These are phyloP conservation scores for Petrea volubilis DNA, from an alignment of 257 asterid species.

Conservation along the genomic window DNA sequence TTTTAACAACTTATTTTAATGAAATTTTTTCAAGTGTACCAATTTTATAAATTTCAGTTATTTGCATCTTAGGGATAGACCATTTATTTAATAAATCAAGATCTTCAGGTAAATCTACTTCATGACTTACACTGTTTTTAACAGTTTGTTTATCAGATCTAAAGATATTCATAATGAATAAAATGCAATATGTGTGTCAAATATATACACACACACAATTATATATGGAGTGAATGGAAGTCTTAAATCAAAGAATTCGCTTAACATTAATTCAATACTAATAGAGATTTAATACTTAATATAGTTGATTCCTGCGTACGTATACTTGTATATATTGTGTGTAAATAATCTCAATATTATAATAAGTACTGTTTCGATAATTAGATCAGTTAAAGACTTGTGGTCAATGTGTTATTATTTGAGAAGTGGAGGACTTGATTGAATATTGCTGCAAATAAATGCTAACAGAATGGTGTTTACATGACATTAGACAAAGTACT, in stretches of 20 bases:
- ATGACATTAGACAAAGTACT: not conserved
- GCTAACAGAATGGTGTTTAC: not conserved
- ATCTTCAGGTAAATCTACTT: no score
- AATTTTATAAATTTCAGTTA: no score
- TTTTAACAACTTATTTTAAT: no score
- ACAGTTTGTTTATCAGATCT: no score
- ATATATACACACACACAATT: not conserved
- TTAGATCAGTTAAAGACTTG: not conserved
- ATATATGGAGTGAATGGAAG: not conserved
- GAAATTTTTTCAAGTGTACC: no score
- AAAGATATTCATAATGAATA: no score
- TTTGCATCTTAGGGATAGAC: no score
- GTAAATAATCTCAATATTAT: no score
- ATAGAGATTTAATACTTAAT: not conserved
- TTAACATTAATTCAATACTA: not conserved
- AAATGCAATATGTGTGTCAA: no score
- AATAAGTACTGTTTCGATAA: not conserved
- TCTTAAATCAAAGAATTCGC: not conserved
- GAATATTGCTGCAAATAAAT: not conserved
- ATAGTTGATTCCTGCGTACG: no score
- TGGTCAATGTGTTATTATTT: not conserved
- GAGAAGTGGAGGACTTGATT: not conserved
- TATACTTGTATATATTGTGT: not conserved
- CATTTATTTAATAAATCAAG: no score
- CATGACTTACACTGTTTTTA: no score